Conservation (phyloP, 2,329 filamentous ascomycete species). For the Claviceps pusilla region DNA sequence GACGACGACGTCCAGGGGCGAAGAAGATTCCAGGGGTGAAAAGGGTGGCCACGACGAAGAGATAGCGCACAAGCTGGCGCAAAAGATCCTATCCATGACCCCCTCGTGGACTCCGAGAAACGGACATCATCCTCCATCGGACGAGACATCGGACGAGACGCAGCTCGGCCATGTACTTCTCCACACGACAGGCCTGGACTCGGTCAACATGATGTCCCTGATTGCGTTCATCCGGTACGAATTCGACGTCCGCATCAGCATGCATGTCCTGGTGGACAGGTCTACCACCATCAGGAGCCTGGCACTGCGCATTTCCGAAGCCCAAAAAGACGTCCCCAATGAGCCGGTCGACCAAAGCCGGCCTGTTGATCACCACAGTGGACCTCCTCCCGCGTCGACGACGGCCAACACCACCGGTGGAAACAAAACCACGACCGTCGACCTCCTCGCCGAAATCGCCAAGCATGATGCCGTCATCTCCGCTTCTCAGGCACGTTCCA, state of each 20-base stretch:
- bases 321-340: constrained; percentile 1
- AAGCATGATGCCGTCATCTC: background rate
- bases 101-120: background rate
- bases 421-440: too few species aligned
- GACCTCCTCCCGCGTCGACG: too few species aligned
- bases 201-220: background rate
- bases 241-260: background rate
- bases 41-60: background rate
- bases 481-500: too few species aligned
- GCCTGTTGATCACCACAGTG: too few species aligned
- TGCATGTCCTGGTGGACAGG: background rate
- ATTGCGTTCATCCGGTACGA: background rate
- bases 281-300: background rate
- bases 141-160: too few species aligned
- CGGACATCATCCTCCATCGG: background rate
- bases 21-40: background rate
- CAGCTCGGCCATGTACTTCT: background rate
- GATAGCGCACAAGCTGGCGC: background rate
- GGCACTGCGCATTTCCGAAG: background rate
- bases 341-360: too few species aligned
- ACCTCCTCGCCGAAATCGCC: background rate
- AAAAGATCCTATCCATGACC: background rate
- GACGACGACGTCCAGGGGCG: background rate
- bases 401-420: too few species aligned
- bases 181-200: background rate